A percentile compares a stretch with the other conserved stretches of the same genome.
phyloP scores from a whole-genome alignment of 371 early-diverging fungal species.

The Lichtheimia ramosa region DNA sequence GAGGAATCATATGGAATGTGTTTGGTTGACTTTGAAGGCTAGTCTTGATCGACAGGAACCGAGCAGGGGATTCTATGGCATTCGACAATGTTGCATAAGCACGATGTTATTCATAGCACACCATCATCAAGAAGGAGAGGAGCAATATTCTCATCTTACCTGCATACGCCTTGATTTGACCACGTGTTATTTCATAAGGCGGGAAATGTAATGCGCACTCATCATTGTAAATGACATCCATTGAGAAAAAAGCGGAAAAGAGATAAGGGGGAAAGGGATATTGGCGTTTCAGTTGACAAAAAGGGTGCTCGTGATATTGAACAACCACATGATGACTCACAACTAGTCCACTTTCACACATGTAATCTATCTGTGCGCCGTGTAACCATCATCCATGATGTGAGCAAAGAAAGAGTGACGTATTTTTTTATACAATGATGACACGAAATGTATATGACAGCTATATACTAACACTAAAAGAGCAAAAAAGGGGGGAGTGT shows the following conservation, averaged over 20 bases:
- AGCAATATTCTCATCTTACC: constrained; percentile 22
- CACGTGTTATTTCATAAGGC: constrained; percentile 37
- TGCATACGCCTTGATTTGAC: constrained; percentile 27
- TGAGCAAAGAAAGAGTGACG: no score
- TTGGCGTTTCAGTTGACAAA: no score
- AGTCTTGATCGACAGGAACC: constrained; percentile 29
- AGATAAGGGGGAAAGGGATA: not conserved
- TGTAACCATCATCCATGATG: no score
- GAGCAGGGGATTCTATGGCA: constrained; percentile 39
- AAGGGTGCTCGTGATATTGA: no score
- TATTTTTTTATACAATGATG: no score
- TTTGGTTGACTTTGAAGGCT: constrained; percentile 24
- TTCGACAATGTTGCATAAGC: not conserved
- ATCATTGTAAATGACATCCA: constrained; percentile 47
- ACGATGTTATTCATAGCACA: not conserved
- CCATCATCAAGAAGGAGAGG: not conserved
- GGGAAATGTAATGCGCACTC: constrained; percentile 47
- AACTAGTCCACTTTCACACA: no score
- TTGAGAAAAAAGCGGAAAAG: not conserved
- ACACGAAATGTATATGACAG: no score
- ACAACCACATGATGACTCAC: no score
- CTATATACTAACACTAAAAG: no score
- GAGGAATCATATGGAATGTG: constrained; percentile 26
- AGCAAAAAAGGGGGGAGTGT: no score
- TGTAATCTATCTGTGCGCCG: no score